A percentile compares a stretch with the other conserved stretches of the same genome.
These are phyloP conservation scores for Polygonum aviculare DNA, from an alignment of 148 eudicot species.

Conservation along the genomic window DNA sequence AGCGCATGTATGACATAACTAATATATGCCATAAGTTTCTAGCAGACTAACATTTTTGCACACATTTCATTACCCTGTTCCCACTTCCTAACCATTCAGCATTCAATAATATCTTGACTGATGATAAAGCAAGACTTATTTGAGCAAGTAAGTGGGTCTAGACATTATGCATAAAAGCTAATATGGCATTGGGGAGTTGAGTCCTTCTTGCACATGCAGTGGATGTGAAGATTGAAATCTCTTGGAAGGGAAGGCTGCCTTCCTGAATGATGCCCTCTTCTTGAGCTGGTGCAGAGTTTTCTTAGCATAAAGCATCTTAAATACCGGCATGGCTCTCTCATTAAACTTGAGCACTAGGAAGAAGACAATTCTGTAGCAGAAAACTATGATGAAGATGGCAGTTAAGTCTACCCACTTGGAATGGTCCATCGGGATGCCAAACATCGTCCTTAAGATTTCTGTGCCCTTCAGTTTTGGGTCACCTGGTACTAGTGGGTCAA, in stretches of 20 bases:
- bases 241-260: constrained; percentile 46
- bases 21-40: not conserved
- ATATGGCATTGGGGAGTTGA: constrained; percentile 61
- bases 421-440: constrained; percentile 39
- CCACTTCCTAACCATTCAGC: not conserved
- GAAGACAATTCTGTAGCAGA: constrained; percentile 47
- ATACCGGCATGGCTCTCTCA: constrained; percentile 48
- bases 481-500: constrained; percentile 55
- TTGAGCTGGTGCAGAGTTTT: constrained; percentile 46
- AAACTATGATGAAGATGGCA: constrained; percentile 38
- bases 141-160: not conserved
- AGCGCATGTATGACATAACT: not conserved
- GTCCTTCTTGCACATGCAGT: constrained; percentile 80
- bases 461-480: constrained; percentile 44
- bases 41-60: constrained; percentile 4
- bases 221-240: constrained; percentile 52
- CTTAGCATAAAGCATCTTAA: constrained; percentile 37
- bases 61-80: not conserved
- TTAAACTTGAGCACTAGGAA: constrained; percentile 46
- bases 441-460: constrained; percentile 37
- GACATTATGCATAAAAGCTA: not conserved
- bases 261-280: constrained; percentile 65
- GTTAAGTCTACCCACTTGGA: constrained; percentile 77
- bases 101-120: constrained; percentile 1
- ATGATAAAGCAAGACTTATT: not conserved